Evolutionary conservation across 2,329 filamentous ascomycete genomes (phyloP).

Genomic region (Cladosporium phlei): DNA sequence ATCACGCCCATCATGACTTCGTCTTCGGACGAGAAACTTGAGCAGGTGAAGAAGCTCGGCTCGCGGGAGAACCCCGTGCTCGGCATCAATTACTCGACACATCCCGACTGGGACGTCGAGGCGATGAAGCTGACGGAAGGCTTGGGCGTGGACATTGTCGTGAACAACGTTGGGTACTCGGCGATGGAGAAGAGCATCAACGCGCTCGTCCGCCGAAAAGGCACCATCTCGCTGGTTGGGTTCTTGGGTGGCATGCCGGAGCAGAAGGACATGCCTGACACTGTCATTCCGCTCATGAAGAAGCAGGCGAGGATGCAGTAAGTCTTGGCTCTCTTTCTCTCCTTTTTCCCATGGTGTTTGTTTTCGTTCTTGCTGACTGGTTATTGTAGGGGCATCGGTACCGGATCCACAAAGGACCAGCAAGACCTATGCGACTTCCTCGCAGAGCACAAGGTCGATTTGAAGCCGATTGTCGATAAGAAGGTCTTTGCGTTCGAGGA

Average conservation of each 20-base stretch:
- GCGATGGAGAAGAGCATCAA: slow-evolving; percentile 39
- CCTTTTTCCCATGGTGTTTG: no score
- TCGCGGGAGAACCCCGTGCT: slow-evolving; percentile 46
- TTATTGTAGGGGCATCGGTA: background rate
- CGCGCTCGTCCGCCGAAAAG: slow-evolving; percentile 19
- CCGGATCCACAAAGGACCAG: slow-evolving; percentile 1
- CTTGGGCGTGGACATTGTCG: slow-evolving; percentile 40
- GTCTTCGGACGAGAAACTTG: slow-evolving; percentile 49
- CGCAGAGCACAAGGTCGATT: slow-evolving; percentile 1
- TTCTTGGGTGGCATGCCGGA: slow-evolving; percentile 10
- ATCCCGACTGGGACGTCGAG: slow-evolving; percentile 53
- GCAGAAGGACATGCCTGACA: background rate
- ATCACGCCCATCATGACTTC: slow-evolving; percentile 40
- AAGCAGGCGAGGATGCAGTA: slow-evolving; percentile 1
- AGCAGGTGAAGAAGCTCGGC: slow-evolving; percentile 49
- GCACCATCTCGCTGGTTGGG: slow-evolving; percentile 14
- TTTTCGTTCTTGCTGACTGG: background rate
- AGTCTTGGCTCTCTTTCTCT: background rate
- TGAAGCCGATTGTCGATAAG: slow-evolving; percentile 3
- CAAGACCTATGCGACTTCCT: slow-evolving; percentile 2
- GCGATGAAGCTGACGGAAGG: slow-evolving; percentile 43
- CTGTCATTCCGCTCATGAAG: background rate
- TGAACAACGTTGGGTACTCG: slow-evolving; percentile 44
- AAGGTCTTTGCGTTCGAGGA: background rate
- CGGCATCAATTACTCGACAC: slow-evolving; percentile 54